Evolutionary conservation across 2,329 filamentous ascomycete species (phyloP).

Genomic region (Cercospora sp.): DNA sequence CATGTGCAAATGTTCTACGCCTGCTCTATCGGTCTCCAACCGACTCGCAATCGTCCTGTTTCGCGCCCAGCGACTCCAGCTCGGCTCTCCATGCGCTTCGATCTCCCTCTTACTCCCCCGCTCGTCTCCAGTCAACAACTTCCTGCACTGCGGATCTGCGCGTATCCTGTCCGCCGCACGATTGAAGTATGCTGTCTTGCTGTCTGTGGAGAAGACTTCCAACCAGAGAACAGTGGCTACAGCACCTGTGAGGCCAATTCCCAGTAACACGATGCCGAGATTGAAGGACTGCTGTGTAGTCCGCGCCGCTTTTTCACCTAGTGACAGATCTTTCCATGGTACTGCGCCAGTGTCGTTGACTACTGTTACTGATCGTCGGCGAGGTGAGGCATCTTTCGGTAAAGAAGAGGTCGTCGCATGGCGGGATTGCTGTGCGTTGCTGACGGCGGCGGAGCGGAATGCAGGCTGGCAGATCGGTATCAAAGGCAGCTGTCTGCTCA

Average conservation of each 20-base stretch:
- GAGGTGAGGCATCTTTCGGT: slow-evolving; percentile 44
- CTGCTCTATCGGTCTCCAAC: slow-evolving; percentile 67
- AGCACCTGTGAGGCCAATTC: slow-evolving; percentile 73
- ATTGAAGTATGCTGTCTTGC: slow-evolving; percentile 86
- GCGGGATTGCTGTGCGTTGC: slow-evolving; percentile 14
- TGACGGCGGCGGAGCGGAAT: slow-evolving; percentile 7
- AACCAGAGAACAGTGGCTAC: slow-evolving; percentile 76
- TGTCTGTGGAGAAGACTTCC: slow-evolving; percentile 80
- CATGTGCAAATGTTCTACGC: slow-evolving; percentile 79
- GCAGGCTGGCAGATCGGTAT: slow-evolving; percentile 19
- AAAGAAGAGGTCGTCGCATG: slow-evolving; percentile 31
- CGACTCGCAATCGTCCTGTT: slow-evolving; percentile 56
- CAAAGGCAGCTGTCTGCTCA: slow-evolving; percentile 17
- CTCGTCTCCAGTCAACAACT: slow-evolving; percentile 67
- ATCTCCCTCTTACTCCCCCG: slow-evolving; percentile 64
- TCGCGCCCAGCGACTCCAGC: slow-evolving; percentile 75
- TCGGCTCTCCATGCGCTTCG: slow-evolving; percentile 76
- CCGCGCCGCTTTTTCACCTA: slow-evolving; percentile 74
- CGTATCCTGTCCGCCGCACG: slow-evolving; percentile 78
- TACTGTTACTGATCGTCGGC: slow-evolving; percentile 72
- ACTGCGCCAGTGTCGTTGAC: slow-evolving; percentile 84
- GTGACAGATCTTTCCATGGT: slow-evolving; percentile 75
- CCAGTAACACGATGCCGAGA: slow-evolving; percentile 72
- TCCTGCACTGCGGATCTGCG: slow-evolving; percentile 67
- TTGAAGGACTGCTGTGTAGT: slow-evolving; percentile 92